Evolutionary conservation across 2,329 filamentous ascomycete genomes (phyloP).

Genomic region (Anthostomella pinea): DNA sequence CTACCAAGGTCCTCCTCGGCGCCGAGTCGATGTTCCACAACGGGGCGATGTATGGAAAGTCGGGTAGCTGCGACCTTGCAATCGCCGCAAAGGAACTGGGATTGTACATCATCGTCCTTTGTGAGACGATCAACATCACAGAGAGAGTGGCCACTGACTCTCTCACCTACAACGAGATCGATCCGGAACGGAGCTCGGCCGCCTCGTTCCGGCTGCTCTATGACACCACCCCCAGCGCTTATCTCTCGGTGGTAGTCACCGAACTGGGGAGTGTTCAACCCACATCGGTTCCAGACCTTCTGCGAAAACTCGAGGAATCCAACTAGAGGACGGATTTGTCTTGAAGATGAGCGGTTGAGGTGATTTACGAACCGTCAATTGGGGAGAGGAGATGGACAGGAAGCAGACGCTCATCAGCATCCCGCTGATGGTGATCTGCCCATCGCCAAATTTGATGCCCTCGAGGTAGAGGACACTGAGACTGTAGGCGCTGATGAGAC

Average conservation of each 20-base stretch:
- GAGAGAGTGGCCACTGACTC: constrained; percentile 85
- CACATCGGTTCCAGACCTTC: constrained; percentile 70
- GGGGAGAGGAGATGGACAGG: constrained; percentile 91
- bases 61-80: constrained; percentile 83
- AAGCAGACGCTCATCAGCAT: constrained; percentile 98
- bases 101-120: constrained; percentile 82
- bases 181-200: constrained; percentile 62
- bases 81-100: constrained; percentile 74
- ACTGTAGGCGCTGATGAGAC: constrained; percentile 96
- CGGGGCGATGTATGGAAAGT: constrained; percentile 81
- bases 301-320: constrained; percentile 57
- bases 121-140: constrained; percentile 91
- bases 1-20: constrained; percentile 75
- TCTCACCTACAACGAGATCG: constrained; percentile 92
- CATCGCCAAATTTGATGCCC: not conserved
- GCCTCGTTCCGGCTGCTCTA: constrained; percentile 69
- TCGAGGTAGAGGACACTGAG: constrained; percentile 41
- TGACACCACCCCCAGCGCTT: constrained; percentile 85
- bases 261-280: constrained; percentile 86
- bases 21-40: constrained; percentile 96
- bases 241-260: constrained; percentile 84
- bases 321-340: constrained; percentile 34
- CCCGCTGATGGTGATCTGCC: constrained; percentile 34
- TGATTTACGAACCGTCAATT: constrained; percentile 69
- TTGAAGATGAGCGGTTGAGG: constrained; percentile 99